phyloP scores from a whole-genome alignment of 1,284 basidiomycete species.

The Cerioporus squamosus region DNA sequence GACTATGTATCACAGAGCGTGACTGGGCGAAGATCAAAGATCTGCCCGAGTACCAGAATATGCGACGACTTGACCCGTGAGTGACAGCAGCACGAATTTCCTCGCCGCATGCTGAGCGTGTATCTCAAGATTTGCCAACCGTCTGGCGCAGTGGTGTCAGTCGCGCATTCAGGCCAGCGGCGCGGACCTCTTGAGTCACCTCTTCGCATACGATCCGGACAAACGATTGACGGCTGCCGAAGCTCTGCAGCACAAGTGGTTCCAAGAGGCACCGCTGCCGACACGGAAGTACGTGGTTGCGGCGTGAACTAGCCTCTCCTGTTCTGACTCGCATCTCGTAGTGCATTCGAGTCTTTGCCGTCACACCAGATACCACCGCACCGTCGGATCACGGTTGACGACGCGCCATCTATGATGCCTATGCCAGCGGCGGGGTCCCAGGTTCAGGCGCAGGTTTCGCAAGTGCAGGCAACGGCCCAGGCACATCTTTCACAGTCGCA shows the following conservation, averaged over 20 bases:
- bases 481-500: conserved; percentile 42
- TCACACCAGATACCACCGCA: conserved; percentile 69
- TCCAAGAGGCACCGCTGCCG: conserved; percentile 76
- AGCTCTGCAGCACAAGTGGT: conserved; percentile 84
- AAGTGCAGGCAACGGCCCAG: conserved; percentile 41
- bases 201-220: conserved; percentile 93
- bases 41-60: conserved; percentile 87
- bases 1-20: conserved; percentile 51
- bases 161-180: conserved; percentile 66
- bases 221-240: conserved; percentile 84
- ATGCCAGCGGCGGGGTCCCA: conserved; percentile 46
- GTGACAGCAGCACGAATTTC: conserved; percentile 34
- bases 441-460: conserved; percentile 41
- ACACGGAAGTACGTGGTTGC: conserved; percentile 64
- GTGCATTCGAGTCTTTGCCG: conserved; percentile 63
- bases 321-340: conserved; percentile 30
- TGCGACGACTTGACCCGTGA: conserved; percentile 80
- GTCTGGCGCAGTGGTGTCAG: conserved; percentile 81
- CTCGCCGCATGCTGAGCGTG: conserved; percentile 2
- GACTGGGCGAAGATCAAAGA: conserved; percentile 89
- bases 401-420: conserved; percentile 79
- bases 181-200: conserved; percentile 81
- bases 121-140: conserved; percentile 61
- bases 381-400: conserved; percentile 76
- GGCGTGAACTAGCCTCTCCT: neutral